phyloP scores from a whole-genome alignment of 2,329 filamentous ascomycete species.

The Penicillium sp. region DNA sequence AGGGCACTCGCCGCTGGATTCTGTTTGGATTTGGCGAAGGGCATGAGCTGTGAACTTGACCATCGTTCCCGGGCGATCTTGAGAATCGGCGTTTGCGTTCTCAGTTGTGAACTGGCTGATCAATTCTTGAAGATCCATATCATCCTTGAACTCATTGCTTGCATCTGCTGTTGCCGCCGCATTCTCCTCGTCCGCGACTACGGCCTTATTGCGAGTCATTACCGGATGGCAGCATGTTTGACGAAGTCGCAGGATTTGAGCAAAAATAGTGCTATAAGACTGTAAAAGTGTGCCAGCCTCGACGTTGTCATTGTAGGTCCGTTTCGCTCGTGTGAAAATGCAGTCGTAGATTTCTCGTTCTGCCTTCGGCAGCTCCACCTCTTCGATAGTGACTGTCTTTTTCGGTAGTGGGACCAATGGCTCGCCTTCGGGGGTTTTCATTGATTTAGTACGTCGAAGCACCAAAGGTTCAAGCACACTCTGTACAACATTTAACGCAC shows the following conservation, averaged over 20 bases:
- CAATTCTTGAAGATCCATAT: slow-evolving; percentile 90
- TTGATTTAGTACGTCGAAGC: slow-evolving; percentile 91
- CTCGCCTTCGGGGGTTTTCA: slow-evolving; percentile 89
- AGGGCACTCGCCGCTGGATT: slow-evolving; percentile 85
- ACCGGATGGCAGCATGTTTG: slow-evolving; percentile 94
- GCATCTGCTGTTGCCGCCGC: slow-evolving; percentile 76
- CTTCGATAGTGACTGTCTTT: slow-evolving; percentile 80
- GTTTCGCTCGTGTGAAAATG: slow-evolving; percentile 80
- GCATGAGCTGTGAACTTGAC: slow-evolving; percentile 84
- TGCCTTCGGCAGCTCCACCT: slow-evolving; percentile 78
- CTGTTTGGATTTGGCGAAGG: slow-evolving; percentile 85
- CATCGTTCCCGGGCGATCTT: slow-evolving; percentile 54
- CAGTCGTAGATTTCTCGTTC: slow-evolving; percentile 92
- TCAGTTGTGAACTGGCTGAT: slow-evolving; percentile 79
- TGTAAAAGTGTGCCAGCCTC: slow-evolving; percentile 93
- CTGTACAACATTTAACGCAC: slow-evolving; percentile 93
- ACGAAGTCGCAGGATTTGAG: slow-evolving; percentile 87
- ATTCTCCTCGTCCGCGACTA: slow-evolving; percentile 86
- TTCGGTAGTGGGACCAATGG: slow-evolving; percentile 79
- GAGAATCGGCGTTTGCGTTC: slow-evolving; percentile 57
- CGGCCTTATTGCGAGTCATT: slow-evolving; percentile 78
- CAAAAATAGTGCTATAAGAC: slow-evolving; percentile 95
- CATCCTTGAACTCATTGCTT: slow-evolving; percentile 79
- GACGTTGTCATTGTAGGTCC: slow-evolving; percentile 80
- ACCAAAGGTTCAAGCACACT: slow-evolving; percentile 96